Percentiles rank a stretch among this genome's conserved stretches.
Evolutionary conservation across 352 stramenopile species (phyloP).

Genomic region (Blastocystis sp.): DNA sequence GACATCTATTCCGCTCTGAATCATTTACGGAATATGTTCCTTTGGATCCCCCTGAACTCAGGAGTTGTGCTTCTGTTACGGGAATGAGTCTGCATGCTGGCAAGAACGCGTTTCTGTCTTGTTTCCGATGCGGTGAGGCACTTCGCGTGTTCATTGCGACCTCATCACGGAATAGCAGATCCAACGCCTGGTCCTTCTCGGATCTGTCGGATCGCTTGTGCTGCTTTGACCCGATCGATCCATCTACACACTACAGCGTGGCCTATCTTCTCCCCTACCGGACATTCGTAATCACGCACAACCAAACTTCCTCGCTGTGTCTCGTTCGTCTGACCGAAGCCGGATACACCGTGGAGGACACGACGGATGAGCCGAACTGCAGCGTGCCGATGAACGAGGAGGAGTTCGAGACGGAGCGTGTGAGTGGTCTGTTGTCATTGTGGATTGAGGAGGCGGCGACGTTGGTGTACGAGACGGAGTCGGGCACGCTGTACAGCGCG

Average conservation of each 20-base stretch:
- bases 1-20: neutral
- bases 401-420: neutral
- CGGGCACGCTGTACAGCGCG: neutral
- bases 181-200: neutral
- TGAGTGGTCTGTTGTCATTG: neutral
- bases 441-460: neutral
- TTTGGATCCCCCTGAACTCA: neutral
- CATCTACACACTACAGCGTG: neutral
- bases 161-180: neutral
- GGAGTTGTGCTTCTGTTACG: neutral
- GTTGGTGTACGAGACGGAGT: neutral
- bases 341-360: neutral
- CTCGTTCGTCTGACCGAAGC: neutral
- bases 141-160: neutral
- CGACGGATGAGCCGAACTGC: neutral
- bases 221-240: neutral
- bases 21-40: neutral
- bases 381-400: constrained; percentile 19
- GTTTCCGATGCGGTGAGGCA: neutral
- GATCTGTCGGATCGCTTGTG: neutral
- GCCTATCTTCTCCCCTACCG: neutral
- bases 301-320: neutral
- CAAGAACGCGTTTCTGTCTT: neutral
- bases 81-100: neutral
- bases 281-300: neutral